Conservation (phyloP, 2,329 filamentous ascomycete genomes). For the Akanthomyces lecanii region DNA sequence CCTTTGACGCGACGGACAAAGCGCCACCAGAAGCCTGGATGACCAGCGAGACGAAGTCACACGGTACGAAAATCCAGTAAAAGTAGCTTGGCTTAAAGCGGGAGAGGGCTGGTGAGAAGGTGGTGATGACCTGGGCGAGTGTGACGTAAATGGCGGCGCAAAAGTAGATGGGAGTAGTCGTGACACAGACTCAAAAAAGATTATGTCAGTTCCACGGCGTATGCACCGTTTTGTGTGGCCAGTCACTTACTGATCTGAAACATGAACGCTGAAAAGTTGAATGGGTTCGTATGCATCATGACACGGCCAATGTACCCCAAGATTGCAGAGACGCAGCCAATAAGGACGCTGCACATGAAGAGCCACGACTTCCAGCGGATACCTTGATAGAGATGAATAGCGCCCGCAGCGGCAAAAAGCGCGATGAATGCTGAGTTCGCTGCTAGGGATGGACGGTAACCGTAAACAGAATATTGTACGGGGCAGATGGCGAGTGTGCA, state of each 20-base stretch:
- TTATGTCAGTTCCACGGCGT: too few species aligned
- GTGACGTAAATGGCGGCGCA: neutral
- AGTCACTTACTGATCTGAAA: slow-evolving; percentile 52
- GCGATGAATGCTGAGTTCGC: slow-evolving; percentile 44
- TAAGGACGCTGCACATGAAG: slow-evolving; percentile 41
- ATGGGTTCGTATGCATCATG: slow-evolving; percentile 52
- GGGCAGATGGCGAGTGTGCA: slow-evolving; percentile 46
- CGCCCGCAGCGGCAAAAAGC: slow-evolving; percentile 40
- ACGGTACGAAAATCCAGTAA: slow-evolving; percentile 38
- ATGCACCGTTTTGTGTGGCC: too few species aligned
- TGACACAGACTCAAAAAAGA: slow-evolving; percentile 43
- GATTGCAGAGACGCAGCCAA: slow-evolving; percentile 53
- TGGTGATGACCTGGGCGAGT: slow-evolving; percentile 23
- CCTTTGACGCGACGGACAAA: slow-evolving; percentile 30
- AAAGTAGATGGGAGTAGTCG: slow-evolving; percentile 36
- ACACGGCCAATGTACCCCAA: slow-evolving; percentile 58
- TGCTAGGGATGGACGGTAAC: slow-evolving; percentile 37
- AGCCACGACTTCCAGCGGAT: slow-evolving; percentile 37
- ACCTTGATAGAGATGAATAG: slow-evolving; percentile 36
- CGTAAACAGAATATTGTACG: slow-evolving; percentile 36
- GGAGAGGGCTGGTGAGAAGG: slow-evolving; percentile 22
- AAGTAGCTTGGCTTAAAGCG: slow-evolving; percentile 26
- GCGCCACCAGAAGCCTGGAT: slow-evolving; percentile 50
- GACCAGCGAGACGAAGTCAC: slow-evolving; percentile 47
- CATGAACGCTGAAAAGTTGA: slow-evolving; percentile 53